Evolutionary conservation across 768 basidiomycete genomes (phyloP), one percentile per base, ranked within the genome.

Genomic region (Gloeopeniophorella convolvens): DNA sequence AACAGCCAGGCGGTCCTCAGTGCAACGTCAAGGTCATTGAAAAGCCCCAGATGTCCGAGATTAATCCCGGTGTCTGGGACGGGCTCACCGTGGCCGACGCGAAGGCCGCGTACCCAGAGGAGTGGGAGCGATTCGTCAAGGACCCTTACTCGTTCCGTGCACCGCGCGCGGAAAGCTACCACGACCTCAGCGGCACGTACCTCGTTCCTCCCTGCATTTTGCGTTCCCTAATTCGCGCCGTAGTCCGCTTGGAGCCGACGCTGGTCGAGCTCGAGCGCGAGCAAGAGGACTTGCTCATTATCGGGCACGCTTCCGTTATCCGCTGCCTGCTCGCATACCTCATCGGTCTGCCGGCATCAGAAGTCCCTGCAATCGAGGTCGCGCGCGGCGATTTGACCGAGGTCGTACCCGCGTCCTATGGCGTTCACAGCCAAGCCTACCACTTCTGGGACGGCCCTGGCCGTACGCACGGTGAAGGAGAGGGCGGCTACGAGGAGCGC

Each of bases 1-100:
- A 57, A 50, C 55, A 54, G 54, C 48, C 54, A 45, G 30, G 42
- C 48, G 57, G 57, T 4, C 50, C 67, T 7, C 65, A 62, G 16
- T 56, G 72, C 34, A 78, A 75, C 43, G 79, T 90, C 65, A 92
- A 87, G 63, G 90, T 98, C 26, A 78, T 93, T 39, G 92, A 99
- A 70, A 97, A 96, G 61, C 80, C 86, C 0, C 93, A 94, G 67
- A 97, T 98, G 94, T 75, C 83, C 44, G 96, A 99, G 71, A 96
- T 98, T 62, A 99, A 99, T 62, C 95, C 94, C 44, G 95, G 86
- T 6, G 83, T 98, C 15, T 96, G 94, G 93, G 96, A 98, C 65
- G 96, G 96, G 0, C 74, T 98, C 32, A 88, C 85, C 1, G 85
- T 89, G 1, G 88, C 90, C 56, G 85, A 95, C 62, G 93, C 91